A percentile compares a stretch with the other conserved stretches of the same genome.
Evolutionary conservation across 805 yeast species (phyloP).

Genomic region (Kodamaea hsintzibuensis): DNA sequence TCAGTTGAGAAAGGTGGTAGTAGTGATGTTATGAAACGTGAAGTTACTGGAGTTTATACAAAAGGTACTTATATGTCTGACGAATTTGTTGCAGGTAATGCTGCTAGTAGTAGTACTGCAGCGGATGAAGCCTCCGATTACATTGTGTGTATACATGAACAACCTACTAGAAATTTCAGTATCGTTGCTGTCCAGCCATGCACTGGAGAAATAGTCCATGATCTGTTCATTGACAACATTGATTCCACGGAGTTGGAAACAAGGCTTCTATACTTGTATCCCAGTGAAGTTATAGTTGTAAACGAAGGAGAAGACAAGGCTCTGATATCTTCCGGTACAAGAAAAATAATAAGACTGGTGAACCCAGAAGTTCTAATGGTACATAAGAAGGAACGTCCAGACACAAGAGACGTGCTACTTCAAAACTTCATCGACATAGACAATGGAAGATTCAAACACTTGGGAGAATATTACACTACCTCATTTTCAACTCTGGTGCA

Average conservation of each 20-base stretch:
- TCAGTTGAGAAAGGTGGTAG: constrained; percentile 48
- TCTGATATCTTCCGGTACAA: background rate
- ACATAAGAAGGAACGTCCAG: background rate
- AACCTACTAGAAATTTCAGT: constrained; percentile 27
- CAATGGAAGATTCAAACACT: constrained; percentile 16
- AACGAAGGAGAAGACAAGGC: constrained; percentile 3
- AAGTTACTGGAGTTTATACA: constrained; percentile 72
- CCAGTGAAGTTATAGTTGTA: constrained; percentile 66
- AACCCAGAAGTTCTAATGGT: constrained; percentile 11
- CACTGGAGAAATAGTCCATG: constrained; percentile 76
- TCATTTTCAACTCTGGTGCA: constrained; percentile 44
- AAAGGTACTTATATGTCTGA: constrained; percentile 81
- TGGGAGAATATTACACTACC: constrained; percentile 23
- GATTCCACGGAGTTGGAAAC: constrained; percentile 69
- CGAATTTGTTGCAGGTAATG: constrained; percentile 29
- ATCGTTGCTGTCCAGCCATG: constrained; percentile 67
- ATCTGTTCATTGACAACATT: constrained; percentile 62
- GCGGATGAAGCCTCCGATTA: constrained; percentile 40
- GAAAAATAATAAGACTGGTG: constrained; percentile 17
- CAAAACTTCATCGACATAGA: constrained; percentile 25
- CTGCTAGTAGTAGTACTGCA: background rate
- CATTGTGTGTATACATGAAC: constrained; percentile 44
- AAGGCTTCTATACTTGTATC: constrained; percentile 69
- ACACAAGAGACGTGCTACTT: constrained; percentile 19
- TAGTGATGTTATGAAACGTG: constrained; percentile 59